Evolutionary conservation across 805 yeast species (phyloP), one percentile per base, ranked within the genome.

Genomic region (Saturnispora quitensis): DNA sequence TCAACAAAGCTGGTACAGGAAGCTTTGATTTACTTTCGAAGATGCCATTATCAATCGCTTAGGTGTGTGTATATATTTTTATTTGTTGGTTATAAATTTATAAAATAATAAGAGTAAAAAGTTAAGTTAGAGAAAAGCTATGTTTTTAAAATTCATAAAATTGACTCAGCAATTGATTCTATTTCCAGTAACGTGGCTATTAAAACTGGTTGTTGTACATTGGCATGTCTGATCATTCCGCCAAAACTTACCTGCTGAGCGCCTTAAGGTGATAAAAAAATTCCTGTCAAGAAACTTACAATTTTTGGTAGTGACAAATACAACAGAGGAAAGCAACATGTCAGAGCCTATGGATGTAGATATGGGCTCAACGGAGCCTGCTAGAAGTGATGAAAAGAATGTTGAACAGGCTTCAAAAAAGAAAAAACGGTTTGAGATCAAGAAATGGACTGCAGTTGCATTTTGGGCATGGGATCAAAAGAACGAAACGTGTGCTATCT

Each of bases 381-480:
- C 15, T 12, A 22, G 25, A 15, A n/a, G 20, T 10, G 20, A 17
- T 5, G 36, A 40, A 20, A n/a, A 38, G 22, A 4, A 15, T 10
- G 47, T n/a, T 34, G 20, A 40, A 40, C 45, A 40, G 20, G 22
- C 42, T 49, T 53, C 55, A 54, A 62, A 62, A 53, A 65, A 66
- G 55, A 81, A 84, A 71, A 86, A 84, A 66, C 77, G 87, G 60
- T 90, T 93, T 61, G 97, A 91, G 66, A 90, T 93, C 40, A 87
- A 89, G 65, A 93, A 90, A 73, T 91, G 99, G 98, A 89, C 96
- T 13, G 98, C 98, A 0, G 99, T 93, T 47, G 98, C 98, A n/a
- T 89, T 93, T 66, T 93, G 99, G 99, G 89, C 97, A 0, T 93
- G 99, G 99, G 96, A 77, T 71, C 73, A 63, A 72, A 73, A 62